Evolutionary conservation across 768 basidiomycete genomes (phyloP).

Genomic region (Strobilomyces confusus): DNA sequence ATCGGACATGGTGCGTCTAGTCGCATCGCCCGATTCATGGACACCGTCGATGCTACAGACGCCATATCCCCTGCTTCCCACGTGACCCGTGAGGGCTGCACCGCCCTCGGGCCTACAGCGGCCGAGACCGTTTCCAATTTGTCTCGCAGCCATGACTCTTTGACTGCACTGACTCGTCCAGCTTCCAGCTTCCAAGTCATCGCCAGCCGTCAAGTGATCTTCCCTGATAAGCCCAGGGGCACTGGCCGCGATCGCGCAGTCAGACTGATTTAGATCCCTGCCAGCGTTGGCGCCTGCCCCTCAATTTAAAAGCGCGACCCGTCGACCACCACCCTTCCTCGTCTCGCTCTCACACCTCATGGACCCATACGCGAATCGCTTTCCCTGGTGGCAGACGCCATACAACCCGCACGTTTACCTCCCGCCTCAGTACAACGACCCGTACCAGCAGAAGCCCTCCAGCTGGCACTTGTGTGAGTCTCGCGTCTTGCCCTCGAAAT

Average conservation of each 20-base stretch:
- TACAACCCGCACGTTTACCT: slow-evolving; percentile 32
- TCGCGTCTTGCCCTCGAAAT: background rate
- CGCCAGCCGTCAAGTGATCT: background rate
- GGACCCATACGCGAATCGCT: slow-evolving; percentile 22
- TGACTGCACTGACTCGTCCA: background rate
- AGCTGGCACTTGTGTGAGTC: slow-evolving; percentile 19
- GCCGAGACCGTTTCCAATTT: background rate
- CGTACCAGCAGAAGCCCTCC: slow-evolving; percentile 7
- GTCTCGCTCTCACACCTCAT: slow-evolving; percentile 7
- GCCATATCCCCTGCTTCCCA: background rate
- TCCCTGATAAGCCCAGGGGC: background rate
- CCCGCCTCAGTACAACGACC: slow-evolving; percentile 19
- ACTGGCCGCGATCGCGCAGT: slow-evolving; percentile 2
- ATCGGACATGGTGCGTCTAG: background rate
- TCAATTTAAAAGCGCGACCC: slow-evolving; percentile 7
- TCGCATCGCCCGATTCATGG: background rate
- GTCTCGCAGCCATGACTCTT: background rate
- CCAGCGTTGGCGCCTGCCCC: background rate
- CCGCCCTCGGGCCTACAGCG: too few relatives aligned
- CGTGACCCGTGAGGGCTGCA: too few relatives aligned
- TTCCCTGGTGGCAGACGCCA: slow-evolving; percentile 23
- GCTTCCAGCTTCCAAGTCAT: background rate
- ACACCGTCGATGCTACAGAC: too few relatives aligned
- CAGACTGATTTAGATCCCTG: slow-evolving; percentile 7
- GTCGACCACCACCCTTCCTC: background rate